These are phyloP conservation scores for Acanthochlamys bracteata DNA, from an alignment of 106 monocot genomes.

Conservation along the genomic window DNA sequence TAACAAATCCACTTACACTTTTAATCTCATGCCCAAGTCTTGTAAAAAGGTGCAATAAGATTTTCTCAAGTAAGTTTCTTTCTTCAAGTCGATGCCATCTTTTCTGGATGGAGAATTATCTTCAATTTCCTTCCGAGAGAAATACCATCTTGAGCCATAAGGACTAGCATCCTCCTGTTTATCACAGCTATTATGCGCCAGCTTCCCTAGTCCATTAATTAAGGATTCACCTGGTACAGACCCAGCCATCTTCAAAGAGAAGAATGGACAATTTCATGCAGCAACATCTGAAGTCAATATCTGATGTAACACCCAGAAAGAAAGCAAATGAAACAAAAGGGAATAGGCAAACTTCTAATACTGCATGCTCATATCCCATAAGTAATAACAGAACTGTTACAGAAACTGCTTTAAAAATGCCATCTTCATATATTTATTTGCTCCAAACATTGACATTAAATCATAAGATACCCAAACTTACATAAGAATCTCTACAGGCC, in stretches of 20 bases:
- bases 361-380: no score
- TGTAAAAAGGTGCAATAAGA: conserved; percentile 41
- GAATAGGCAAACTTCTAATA: no score
- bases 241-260: background rate
- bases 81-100: conserved; percentile 44
- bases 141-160: conserved; percentile 32
- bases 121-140: conserved; percentile 34
- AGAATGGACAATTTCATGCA: background rate
- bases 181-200: background rate
- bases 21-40: conserved; percentile 37
- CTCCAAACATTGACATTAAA: no score
- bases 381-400: no score
- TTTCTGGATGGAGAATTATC: conserved; percentile 39
- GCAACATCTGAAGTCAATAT: background rate
- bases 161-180: conserved; percentile 14
- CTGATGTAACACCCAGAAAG: background rate
- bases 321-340: background rate
- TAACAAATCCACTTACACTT: conserved; percentile 28
- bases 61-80: conserved; percentile 28
- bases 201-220: background rate
- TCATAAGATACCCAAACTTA: no score
- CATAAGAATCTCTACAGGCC: no score
- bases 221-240: background rate
- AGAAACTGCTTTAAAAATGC: no score
- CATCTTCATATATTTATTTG: no score